phyloP scores from a whole-genome alignment of 441 rosid species.

The Omphalea diandra region DNA sequence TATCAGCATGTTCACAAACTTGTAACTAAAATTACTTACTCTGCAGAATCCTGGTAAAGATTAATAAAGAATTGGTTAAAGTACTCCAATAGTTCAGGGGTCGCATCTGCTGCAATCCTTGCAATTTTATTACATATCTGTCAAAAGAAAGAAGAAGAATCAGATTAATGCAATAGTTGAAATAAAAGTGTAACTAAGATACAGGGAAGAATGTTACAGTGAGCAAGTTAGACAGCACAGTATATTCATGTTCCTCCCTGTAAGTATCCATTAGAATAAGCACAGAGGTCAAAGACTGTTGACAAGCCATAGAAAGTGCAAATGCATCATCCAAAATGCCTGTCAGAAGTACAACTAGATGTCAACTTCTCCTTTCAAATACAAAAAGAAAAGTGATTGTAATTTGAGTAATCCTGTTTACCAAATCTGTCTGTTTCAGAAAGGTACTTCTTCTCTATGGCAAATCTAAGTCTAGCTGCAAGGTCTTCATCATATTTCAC shows the following conservation, averaged over 20 bases:
- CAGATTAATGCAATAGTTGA: background rate
- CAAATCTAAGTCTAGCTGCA: conserved; percentile 62
- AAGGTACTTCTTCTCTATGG: conserved; percentile 63
- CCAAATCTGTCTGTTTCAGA: conserved; percentile 86
- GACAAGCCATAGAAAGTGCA: conserved; percentile 86
- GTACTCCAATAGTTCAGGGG: conserved; percentile 48
- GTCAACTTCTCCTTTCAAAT: conserved; percentile 19
- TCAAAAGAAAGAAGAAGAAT: conserved; percentile 28
- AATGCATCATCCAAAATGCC: conserved; percentile 91
- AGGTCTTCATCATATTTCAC: conserved; percentile 87
- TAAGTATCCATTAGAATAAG: conserved; percentile 71
- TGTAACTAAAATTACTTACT: conserved; percentile 46
- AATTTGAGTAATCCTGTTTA: conserved; percentile 27
- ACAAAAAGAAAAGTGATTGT: conserved; percentile 8
- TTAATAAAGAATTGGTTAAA: conserved; percentile 56
- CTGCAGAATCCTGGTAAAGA: conserved; percentile 61
- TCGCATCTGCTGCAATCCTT: conserved; percentile 75
- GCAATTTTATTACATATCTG: conserved; percentile 73
- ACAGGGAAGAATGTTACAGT: conserved; percentile 43
- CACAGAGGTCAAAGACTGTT: no score
- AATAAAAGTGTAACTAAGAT: conserved; percentile 4
- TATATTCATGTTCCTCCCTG: conserved; percentile 74
- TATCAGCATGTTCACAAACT: background rate
- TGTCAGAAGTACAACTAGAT: conserved; percentile 29
- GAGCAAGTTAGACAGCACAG: conserved; percentile 77